Base-by-base conservation (phyloP, 1,284 basidiomycete genomes). In the Salmacisia buchloeana region DNA sequence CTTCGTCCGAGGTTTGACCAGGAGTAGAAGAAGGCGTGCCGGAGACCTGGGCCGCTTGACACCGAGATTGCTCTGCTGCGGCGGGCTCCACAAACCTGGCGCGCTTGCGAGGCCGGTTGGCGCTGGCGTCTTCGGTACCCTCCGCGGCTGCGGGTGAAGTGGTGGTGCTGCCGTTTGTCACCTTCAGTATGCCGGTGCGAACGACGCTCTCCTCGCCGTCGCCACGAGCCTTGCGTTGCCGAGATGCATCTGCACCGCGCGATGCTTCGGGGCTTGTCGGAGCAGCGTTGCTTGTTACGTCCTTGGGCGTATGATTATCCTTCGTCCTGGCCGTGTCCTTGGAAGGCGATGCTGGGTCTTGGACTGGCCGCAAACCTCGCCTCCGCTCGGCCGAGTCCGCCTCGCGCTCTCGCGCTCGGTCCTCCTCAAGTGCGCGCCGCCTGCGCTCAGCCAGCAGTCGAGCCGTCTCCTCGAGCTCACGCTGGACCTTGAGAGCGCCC, bases 401-500 rank as follows among this genome's bases (percentile, higher is more conserved):
- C 12, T 12, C 49, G 15, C 49, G 3, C n/a, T 33, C 25, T 5
- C 49, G n/a, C 13, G 9, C 25, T 12, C 29, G 21, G 25, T 6
- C 6, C 54, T 9, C 33, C 31, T 57, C 34, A 1, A 18, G 12
- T 29, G 33, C 54, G 23, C 15, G 15, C 25, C 34, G 23, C 49
- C 31, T 33, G n/a, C 54, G 33, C 34, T 36, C 54, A 10, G 33
- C 33, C 18, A 18, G 9, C 2, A 36, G 12, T 34, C 54, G 29
- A 36, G 54, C 54, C 9, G 33, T 36, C 34, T 59, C 58, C 13
- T 41, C 23, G 58, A 23, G 31, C 15, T 59, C 58, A 21, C 36
- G 63, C 59, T 77, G 74, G 58, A 77, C 71, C 10, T 64, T 66
- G 43, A 78, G 64, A 2, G 75, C 77, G 15, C 69, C 67, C 3